A percentile compares a stretch with the other conserved stretches of the same genome.
Evolutionary conservation across 345 rosid species (phyloP).

Genomic region (Rhodamnia argentea): DNA sequence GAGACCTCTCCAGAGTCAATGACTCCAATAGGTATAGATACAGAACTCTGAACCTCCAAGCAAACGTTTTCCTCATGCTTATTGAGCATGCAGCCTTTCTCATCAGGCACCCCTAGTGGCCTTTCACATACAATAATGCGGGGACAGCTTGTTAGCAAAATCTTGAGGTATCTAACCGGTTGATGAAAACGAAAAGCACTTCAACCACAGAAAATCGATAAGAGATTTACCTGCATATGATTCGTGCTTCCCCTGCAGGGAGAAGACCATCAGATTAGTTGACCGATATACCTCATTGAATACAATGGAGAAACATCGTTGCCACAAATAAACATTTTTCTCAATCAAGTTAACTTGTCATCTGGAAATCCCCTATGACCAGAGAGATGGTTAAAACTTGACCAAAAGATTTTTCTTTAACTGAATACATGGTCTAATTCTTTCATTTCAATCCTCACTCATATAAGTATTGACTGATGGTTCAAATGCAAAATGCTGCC

Average conservation of each 20-base stretch:
- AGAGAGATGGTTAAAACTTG: neutral
- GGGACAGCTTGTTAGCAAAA: neutral
- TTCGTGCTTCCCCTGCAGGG: constrained; percentile 49
- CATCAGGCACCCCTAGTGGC: constrained; percentile 26
- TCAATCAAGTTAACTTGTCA: neutral
- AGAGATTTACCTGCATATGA: constrained; percentile 55
- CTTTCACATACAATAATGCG: constrained; percentile 20
- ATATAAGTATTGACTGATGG: neutral
- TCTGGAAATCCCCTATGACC: neutral
- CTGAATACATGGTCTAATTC: neutral
- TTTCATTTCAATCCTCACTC: neutral
- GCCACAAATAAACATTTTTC: neutral
- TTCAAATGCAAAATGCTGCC: neutral
- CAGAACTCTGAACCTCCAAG: constrained; percentile 30
- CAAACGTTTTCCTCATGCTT: constrained; percentile 12
- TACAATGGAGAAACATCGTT: neutral
- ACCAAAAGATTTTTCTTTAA: neutral
- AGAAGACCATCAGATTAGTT: neutral
- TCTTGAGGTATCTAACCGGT: neutral
- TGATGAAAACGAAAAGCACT: neutral
- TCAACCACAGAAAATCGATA: neutral
- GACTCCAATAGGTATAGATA: constrained; percentile 41
- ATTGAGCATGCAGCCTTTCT: constrained; percentile 31
- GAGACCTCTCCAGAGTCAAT: constrained; percentile 59
- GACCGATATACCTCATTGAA: neutral